Evolutionary conservation across 2,329 filamentous ascomycete genomes (phyloP), one percentile per base, ranked within the genome.

Genomic region (Aspergillus sp.): DNA sequence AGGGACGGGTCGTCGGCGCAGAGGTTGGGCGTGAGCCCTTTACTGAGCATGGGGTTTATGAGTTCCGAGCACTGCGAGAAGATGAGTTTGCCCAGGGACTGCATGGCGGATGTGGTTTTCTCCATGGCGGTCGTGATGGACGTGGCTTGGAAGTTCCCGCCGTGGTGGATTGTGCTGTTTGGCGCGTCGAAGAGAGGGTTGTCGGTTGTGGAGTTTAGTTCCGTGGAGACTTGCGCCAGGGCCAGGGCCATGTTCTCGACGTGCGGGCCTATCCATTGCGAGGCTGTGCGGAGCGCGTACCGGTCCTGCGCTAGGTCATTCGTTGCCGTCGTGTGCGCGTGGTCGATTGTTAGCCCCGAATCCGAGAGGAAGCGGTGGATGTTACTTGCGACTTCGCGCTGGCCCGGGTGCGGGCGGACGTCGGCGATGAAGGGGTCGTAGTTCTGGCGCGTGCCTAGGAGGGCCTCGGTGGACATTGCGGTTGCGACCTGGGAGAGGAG

Each of bases 191-290:
- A 79, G 8, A 91, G 74, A 0, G 85, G 88, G 69, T 91, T 91
- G 68, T 91, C 89, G 0, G 87, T 87, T 0, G 86, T 87, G 0
- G 87, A 88, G 72, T 91, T 91, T 17, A 89, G 79, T 69, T 91
- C 89, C 0, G 81, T 76, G 0, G 77, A 72, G 0, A 91, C 69
- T 69, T 91, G 89, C 2, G 77, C 71, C 47, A 83, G 77, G 0
- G 88, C 85, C 0, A 89, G 80, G 0, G 78, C 59, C 0, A 91
- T 76, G 64, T 91, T 88, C 70, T 91, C 89, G 0, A 91, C 75
- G 19, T 85, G 80, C 0, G 89, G 89, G 0, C 87, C 87, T 31
- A 91, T 80, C 88, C 89, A 91, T 74, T 91, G 89, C 0, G 86
- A 81, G 0, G 87, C 83, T 0, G 86, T 90, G 7, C 89, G 82